Evolutionary conservation across 148 eudicot genomes (phyloP).

Genomic region (Rhododendron kiyosumense): DNA sequence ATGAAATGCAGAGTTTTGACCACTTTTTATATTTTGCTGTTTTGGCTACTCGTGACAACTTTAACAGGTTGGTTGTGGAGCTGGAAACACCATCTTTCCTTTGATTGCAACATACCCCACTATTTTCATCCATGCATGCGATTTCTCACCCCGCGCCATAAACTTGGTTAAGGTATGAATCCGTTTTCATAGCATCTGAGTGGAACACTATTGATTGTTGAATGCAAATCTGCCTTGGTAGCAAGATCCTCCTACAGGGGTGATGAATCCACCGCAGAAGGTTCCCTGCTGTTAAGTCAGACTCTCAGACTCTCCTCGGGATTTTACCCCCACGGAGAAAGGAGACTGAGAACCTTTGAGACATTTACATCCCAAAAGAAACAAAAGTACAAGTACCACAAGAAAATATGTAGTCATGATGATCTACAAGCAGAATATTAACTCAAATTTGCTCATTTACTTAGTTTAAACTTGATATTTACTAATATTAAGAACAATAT

Average conservation of each 20-base stretch:
- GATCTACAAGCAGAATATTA: neutral
- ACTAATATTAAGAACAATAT: neutral
- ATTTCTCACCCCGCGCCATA: slow-evolving; percentile 87
- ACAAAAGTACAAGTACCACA: neutral
- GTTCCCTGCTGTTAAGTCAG: neutral
- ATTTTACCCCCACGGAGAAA: neutral
- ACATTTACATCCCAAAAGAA: neutral
- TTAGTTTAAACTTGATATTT: neutral
- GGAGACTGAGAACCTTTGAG: neutral
- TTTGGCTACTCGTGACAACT: neutral
- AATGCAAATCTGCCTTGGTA: neutral
- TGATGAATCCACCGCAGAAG: neutral
- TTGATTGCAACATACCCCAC: slow-evolving; percentile 68
- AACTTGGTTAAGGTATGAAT: slow-evolving; percentile 78
- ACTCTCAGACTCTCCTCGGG: neutral
- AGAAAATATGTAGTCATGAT: neutral
- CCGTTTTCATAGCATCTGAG: neutral
- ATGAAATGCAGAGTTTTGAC: neutral
- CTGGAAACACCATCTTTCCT: slow-evolving; percentile 92
- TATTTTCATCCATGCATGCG: slow-evolving; percentile 85
- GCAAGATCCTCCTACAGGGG: neutral
- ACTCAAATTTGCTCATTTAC: neutral
- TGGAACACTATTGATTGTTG: neutral
- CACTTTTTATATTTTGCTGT: neutral
- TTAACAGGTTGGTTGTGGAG: slow-evolving; percentile 93